phyloP scores from a whole-genome alignment of 129 eudicot species.

The Helianthus annuus region HanXRQr2.0-SUNRISE NC_035440.2:69935991-69936490 shows the following conservation, averaged over 20 bases:
- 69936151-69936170: conserved; percentile 95
- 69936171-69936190: conserved; percentile 97
- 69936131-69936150: conserved; percentile 95
- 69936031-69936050: not conserved
- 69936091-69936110: conserved; percentile 97
- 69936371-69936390: conserved; percentile 90
- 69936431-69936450: conserved; percentile 78
- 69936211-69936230: conserved; percentile 94
- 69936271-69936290: conserved; percentile 12
- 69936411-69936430: conserved; percentile 89
- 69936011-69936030: conserved; percentile 1
- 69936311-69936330: not conserved
- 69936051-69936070: conserved; percentile 93
- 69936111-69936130: conserved; percentile 94
- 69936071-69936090: conserved; percentile 99
- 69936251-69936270: conserved; percentile 59
- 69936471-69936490: conserved; percentile 90
- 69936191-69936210: conserved; percentile 94
- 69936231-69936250: conserved; percentile 99
- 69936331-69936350: conserved; percentile 87
- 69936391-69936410: conserved; percentile 97
- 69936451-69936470: conserved; percentile 91
- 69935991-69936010: too few relatives aligned
- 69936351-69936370: conserved; percentile 91
- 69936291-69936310: not conserved